Evolutionary conservation across 352 stramenopile species (phyloP), one percentile per base, ranked within the genome.

Genomic region (Phytophthora uliginosa): DNA sequence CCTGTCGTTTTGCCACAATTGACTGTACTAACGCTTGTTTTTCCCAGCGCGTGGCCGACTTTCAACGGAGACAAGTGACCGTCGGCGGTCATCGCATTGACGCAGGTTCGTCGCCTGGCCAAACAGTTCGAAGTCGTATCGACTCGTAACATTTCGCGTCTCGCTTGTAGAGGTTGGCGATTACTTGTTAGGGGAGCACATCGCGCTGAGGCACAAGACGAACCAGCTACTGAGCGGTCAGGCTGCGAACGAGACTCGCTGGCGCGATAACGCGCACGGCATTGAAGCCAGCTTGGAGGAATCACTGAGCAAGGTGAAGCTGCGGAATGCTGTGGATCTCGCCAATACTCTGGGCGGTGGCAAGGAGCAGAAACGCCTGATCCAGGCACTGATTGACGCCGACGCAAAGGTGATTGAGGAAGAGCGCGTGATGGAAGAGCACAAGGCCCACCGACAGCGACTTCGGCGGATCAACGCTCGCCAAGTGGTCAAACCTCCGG

Each of bases 281-380:
- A 70, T 76, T 28, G 80, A 85, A 56, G 70, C 66, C 7, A 78
- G 65, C 22, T 69, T 92, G n/a, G 82, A 92, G 24, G 74, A 90
- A 33, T 91, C 84, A 18, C 67, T 94, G 7, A 92, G 84, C 66
- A 85, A 78, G 34, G 77, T 86, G 10, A 94, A 94, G 56, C 70
- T 94, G 15, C 82, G 81, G 24, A 94, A 93, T 51, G 86, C 86
- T 0, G 84, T 93, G 6, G 86, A 93, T 57, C 73, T 94, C 10
- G 83, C 83, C 1, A 88, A 88, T 59, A 74, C 80, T 18, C 53
- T 92, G 0, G 45, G 73, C 10, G 83, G 84, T 17, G 68, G 66
- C 9, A 91, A 90, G 55, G 83, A 95, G 59, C 83, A 95, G 64
- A 92, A 90, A 42, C 77, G 80, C 0, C 63, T 92, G 60, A 77